phyloP scores from a whole-genome alignment of 129 eudicot species.

The Escallonia rubra region DNA sequence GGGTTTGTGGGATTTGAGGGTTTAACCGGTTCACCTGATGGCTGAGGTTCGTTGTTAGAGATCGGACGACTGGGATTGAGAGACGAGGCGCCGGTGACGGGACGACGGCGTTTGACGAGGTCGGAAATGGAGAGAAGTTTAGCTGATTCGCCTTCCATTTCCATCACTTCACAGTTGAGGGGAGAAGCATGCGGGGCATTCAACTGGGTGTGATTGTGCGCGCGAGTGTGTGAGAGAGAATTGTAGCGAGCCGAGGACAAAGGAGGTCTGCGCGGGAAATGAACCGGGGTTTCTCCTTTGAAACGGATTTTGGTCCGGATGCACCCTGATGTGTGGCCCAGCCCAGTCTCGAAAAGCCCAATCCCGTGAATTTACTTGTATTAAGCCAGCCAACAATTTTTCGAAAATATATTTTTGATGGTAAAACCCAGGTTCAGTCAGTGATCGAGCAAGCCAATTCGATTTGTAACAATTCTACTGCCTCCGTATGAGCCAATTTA shows the following conservation, averaged over 20 bases:
- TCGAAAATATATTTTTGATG: too few relatives aligned
- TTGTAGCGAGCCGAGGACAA: neutral
- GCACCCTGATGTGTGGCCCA: neutral
- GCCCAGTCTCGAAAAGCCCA: too few relatives aligned
- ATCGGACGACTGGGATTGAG: constrained; percentile 24
- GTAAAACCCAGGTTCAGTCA: too few relatives aligned
- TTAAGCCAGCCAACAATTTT: too few relatives aligned
- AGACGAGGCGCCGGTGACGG: constrained; percentile 52
- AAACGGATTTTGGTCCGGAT: too few relatives aligned
- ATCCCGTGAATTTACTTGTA: too few relatives aligned
- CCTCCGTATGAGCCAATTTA: too few relatives aligned
- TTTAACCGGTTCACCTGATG: neutral
- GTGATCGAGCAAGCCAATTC: too few relatives aligned
- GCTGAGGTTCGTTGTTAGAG: neutral
- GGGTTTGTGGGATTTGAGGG: neutral
- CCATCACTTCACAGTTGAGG: constrained; percentile 9
- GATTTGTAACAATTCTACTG: too few relatives aligned
- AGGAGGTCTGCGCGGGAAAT: neutral
- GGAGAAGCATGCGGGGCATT: too few relatives aligned
- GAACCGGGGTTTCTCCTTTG: neutral
- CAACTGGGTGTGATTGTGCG: too few relatives aligned
- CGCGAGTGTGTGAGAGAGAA: neutral
- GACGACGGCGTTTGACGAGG: constrained; percentile 49
- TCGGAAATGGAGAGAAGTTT: constrained; percentile 37
- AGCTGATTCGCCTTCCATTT: constrained; percentile 25